Percentiles rank a stretch among this genome's conserved stretches.
Conservation (phyloP, 2,329 filamentous ascomycete species). For the Herpotrichia juniperi region DNA sequence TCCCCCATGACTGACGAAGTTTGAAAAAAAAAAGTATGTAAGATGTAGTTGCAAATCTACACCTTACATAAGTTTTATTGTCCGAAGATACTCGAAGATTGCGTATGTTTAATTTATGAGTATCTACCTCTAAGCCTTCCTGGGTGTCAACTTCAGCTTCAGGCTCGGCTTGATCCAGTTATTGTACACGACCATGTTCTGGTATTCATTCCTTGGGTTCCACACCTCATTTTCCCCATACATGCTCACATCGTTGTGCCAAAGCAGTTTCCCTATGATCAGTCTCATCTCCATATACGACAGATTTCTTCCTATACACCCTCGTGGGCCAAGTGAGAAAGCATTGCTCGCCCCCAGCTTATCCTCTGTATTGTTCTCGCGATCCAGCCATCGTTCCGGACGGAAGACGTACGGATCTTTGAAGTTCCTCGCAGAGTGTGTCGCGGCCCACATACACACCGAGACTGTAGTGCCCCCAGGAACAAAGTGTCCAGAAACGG, state of each 20-base stretch:
- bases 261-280: constrained; percentile 20
- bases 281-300: constrained; percentile 27
- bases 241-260: constrained; percentile 22
- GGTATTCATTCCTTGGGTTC: constrained; percentile 20
- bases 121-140: constrained; percentile 16
- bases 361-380: constrained; percentile 11
- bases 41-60: too few species aligned
- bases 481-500: constrained; percentile 19
- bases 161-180: constrained; percentile 25
- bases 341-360: constrained; percentile 13
- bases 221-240: constrained; percentile 16
- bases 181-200: constrained; percentile 26
- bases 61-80: too few species aligned
- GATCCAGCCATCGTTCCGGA: constrained; percentile 31
- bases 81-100: too few species aligned
- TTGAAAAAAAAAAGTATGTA: too few species aligned
- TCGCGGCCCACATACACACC: constrained; percentile 15
- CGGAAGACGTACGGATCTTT: constrained; percentile 21
- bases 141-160: constrained; percentile 22
- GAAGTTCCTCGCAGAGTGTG: constrained; percentile 16
- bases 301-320: constrained; percentile 24
- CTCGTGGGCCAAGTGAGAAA: constrained; percentile 22
- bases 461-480: constrained; percentile 21
- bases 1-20: too few species aligned
- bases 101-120: too few species aligned